Evolutionary conservation across 768 basidiomycete species (phyloP).

Genomic region (Rhodosporidiobolus sp.): DNA sequence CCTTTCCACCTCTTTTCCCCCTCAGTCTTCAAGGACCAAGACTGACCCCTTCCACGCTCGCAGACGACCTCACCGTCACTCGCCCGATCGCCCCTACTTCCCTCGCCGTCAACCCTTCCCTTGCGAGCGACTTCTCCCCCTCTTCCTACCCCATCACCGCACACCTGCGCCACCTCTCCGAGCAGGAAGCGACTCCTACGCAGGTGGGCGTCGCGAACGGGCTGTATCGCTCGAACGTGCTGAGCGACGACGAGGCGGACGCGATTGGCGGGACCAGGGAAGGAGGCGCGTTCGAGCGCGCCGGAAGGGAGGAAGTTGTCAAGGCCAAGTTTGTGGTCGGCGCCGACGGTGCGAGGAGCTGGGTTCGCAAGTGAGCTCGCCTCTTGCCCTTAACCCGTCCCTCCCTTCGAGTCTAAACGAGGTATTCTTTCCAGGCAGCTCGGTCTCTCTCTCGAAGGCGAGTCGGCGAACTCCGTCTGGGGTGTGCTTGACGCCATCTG

Average conservation of each 20-base stretch:
- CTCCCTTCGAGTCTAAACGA: too few relatives aligned
- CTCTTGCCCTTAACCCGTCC: too few relatives aligned
- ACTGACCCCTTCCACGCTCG: too few relatives aligned
- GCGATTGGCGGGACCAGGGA: slow-evolving; percentile 4
- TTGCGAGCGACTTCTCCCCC: slow-evolving; percentile 11
- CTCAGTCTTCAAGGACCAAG: too few relatives aligned
- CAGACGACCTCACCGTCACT: slow-evolving; percentile 28
- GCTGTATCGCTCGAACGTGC: slow-evolving; percentile 22
- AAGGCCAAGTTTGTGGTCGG: slow-evolving; percentile 32
- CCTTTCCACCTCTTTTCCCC: too few relatives aligned
- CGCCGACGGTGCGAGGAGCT: slow-evolving; percentile 33
- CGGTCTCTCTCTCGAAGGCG: slow-evolving; percentile 34
- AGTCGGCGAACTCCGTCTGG: slow-evolving; percentile 34
- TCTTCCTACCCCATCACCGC: slow-evolving; percentile 26
- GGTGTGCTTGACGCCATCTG: slow-evolving; percentile 33
- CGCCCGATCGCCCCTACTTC: slow-evolving; percentile 7
- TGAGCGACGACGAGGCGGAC: slow-evolving; percentile 29
- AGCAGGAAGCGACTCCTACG: slow-evolving; percentile 27
- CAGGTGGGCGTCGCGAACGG: slow-evolving; percentile 26
- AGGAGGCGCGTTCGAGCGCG: not conserved
- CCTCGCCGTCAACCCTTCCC: slow-evolving; percentile 9
- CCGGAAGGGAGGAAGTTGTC: slow-evolving; percentile 22
- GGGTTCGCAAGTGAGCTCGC: slow-evolving; percentile 21
- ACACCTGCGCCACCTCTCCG: slow-evolving; percentile 17
- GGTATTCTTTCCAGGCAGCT: too few relatives aligned